Evolutionary conservation across 1,284 basidiomycete species (phyloP).

Genomic region (Polyporus tsugae): DNA sequence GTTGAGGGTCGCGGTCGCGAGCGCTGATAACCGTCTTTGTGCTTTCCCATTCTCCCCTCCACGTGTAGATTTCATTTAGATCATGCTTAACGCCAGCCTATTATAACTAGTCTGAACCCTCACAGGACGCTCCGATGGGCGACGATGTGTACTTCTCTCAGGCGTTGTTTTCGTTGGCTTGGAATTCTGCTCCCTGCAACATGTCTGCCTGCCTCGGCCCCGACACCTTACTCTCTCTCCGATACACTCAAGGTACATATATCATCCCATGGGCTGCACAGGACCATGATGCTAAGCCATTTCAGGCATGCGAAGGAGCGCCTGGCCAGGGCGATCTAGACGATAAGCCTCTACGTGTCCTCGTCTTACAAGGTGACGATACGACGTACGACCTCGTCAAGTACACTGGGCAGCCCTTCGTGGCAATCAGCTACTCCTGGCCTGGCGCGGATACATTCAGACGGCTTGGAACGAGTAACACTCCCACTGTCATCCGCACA

Average conservation of each 20-base stretch:
- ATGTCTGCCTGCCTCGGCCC: background rate
- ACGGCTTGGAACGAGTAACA: slow-evolving; percentile 12
- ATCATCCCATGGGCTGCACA: background rate
- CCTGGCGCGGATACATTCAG: slow-evolving; percentile 8
- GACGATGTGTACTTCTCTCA: too few species aligned
- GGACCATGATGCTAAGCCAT: background rate
- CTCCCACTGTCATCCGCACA: slow-evolving; percentile 4
- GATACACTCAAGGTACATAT: slow-evolving; percentile 5
- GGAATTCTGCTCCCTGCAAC: background rate
- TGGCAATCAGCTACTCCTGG: slow-evolving; percentile 31
- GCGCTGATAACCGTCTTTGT: too few species aligned
- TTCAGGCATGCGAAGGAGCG: slow-evolving; percentile 25
- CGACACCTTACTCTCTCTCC: background rate
- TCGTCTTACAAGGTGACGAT: slow-evolving; percentile 4
- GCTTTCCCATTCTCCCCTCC: too few species aligned
- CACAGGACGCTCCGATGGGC: too few species aligned
- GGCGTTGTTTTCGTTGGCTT: background rate
- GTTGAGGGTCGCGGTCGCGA: background rate
- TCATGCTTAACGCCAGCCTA: background rate
- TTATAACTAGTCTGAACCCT: too few species aligned
- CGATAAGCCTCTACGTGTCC: slow-evolving; percentile 22
- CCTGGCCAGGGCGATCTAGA: background rate
- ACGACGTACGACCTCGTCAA: slow-evolving; percentile 15
- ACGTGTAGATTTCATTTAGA: background rate
- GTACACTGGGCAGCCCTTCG: slow-evolving; percentile 23